Evolutionary conservation across 73 alveolate species (phyloP), one percentile per base, ranked within the genome.

Genomic region (Uronychia setigera): DNA sequence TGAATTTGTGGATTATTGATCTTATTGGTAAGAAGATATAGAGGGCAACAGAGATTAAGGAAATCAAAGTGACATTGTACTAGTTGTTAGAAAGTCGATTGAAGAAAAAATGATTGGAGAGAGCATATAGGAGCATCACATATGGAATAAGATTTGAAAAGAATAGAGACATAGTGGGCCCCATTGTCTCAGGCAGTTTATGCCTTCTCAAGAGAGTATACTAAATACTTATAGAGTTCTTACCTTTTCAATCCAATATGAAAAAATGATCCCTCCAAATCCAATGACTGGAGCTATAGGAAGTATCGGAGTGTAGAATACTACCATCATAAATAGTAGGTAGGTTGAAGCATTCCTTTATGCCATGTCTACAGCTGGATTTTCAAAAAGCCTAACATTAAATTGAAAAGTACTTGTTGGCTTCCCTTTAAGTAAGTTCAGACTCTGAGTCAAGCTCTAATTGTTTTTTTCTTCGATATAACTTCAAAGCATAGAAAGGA

Each of bases 291-390:
- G 34, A 5, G 93, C 83, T 5, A 81, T 30, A 28, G 96, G 96
- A 33, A 91, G 26, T 25, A 91, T 19, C 11, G 96, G 93, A 57
- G 89, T 80, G 67, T 78, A 91, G 79, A 91, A 81, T 1, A 87
- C 78, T 30, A 78, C 79, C n/a, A 90, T 58, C 58, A 91, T 35
- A 19, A 91, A 58, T 25, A 91, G 60, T 74, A 74, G 57, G 60
- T 81, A 60, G 29, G 78, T 67, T 32, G 84, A 76, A 11, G 94
- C 86, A 77, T 59, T 59, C 29, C 89, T 67, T 59, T 88, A 74
- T 1, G 96, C 96, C 91, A 91, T 88, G 77, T 91, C 96, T 27
- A 88, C 58, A 27, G 86, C 87, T 13, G 92, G 88, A 26, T 82
- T 82, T 58, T 88, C 92, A 80, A 81, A 88, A 31, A 91, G 82